Evolutionary conservation across 2,329 filamentous ascomycete species (phyloP), one percentile per base, ranked within the genome.

Genomic region (Sclerotinia trifoliorum): DNA sequence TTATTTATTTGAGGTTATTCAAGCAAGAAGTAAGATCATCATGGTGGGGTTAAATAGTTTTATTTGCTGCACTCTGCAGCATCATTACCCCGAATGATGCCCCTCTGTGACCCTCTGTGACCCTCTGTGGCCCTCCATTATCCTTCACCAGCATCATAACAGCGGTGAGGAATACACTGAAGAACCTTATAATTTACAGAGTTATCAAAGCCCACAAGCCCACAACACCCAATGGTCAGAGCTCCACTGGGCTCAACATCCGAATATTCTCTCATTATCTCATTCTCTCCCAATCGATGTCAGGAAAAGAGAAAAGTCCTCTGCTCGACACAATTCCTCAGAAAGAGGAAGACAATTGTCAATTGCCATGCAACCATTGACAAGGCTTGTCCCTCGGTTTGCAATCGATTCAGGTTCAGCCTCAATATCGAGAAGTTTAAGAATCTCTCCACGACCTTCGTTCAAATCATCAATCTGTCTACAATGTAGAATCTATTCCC

Each of bases 401-500:
- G 70, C 74, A 68, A 69, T 73, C 62, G 73, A 76, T 42, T 71
- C 75, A 70, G 71, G 73, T 66, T 60, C 69, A 29, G 66, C 66
- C 35, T 73, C 73, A 61, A 65, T 72, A 64, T 69, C 69, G 62
- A 67, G 69, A 57, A 48, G 71, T 21, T 44, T 74, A 32, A 69
- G 69, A 66, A 68, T 72, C 48, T 65, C 71, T 42, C 68, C 60
- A 63, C 73, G 71, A 49, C 63, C 72, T n/a, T 71, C 73, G 39
- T 54, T 73, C 52, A 71, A 70, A 48, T 67, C 75, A 35, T 80
- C 80, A 66, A 77, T 78, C 67, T 83, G 81, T 71, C 65, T 80
- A 71, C 79, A 78, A 78, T 82, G 81, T 74, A 75, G 67, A 71
- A 73, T 73, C 54, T 80, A 78, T 68, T 79, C 80, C 66, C 79